Base-by-base conservation (phyloP, 1,284 basidiomycete genomes). In the Exsudoporus floridanus region DNA sequence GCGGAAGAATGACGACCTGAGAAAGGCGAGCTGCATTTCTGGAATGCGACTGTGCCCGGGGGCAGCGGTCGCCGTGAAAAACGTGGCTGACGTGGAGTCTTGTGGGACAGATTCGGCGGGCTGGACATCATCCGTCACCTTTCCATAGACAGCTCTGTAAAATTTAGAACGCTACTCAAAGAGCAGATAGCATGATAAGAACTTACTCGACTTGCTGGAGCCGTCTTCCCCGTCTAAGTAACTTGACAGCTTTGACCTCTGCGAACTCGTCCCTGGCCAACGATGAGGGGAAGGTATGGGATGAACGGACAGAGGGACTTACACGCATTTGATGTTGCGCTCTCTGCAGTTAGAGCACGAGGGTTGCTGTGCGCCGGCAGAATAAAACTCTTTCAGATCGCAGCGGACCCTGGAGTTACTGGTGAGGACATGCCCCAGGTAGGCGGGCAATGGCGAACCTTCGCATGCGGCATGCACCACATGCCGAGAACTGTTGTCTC, bases 281-380 rank as follows among this genome's bases (percentile, higher is more conserved):
- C 51, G 33, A 19, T 64, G 27, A 50, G 10, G 58, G 34, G 23
- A 37, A 50, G 54, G 43, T 30, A 41, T 28, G 27, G 18, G 31
- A 38, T 7, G 21, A 53, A 21, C 1, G 27, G 23, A 31, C 16
- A n/a, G 70, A 70, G 5, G 52, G 62, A 81, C 92, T 74, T 73
- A 86, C 83, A 87, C 79, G 81, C 92, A 94, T 78, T 91, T 91
- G 33, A 93, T 80, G 14, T 84, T 84, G 46, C 92, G 83, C 67
- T 93, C 90, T 62, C 78, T 83, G 73, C 92, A 95, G 69, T 94
- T 94, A 7, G 91, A 90, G 70, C 92, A 95, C 45, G 78, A 81
- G 8, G 82, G 78, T 56, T 75, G 78, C 46, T 78, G 82, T 21
- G 76, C 75, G 27, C 74, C 73, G 44, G 77, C 70, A 25, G 80